Evolutionary conservation across 2,329 filamentous ascomycete species (phyloP), one percentile per base, ranked within the genome.

Genomic region (Aspergillus quadricinctus): DNA sequence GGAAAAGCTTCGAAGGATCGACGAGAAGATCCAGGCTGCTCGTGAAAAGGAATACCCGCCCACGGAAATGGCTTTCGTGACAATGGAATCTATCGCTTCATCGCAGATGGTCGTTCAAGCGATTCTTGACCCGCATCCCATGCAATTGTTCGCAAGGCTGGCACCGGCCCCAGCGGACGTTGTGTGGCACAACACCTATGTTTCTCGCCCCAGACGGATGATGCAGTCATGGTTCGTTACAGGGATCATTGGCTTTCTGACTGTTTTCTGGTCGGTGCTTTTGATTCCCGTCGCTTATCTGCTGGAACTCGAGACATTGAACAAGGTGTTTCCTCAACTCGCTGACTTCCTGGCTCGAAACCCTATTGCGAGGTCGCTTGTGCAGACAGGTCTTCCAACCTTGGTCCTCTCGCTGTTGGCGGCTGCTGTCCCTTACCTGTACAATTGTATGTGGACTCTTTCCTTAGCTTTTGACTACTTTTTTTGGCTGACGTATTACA

Each of bases 51-150:
- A 88, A 3, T 97, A 92, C 66, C 77, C 82, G 5, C 81, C 94
- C 0, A 92, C 87, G 0, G 88, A 93, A 50, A 82, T 95, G 58
- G 95, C 95, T 1, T 97, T 99, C 72, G 90, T 99, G 41, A 97
- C 94, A 0, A 95, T 99, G 91, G 90, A 97, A 76, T 94, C 91
- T 3, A 94, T 96, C 50, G 90, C 92, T 14, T 88, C 92, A 21
- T 85, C 83, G 61, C 94, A 99, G 77, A 96, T 97, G 92, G 90
- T 92, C 25, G 90, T 96, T 46, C 94, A 99, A 74, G 92, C 94
- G 3, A 87, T 96, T 10, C 85, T 99, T 53, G 93, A 97, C 68
- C 92, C 94, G 3, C 88, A 89, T 10, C 94, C 95, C 0, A 87
- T 92, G 56, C 88, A 89, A 58, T 81, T 99, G 5, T 79, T 96